A percentile compares a stretch with the other conserved stretches of the same genome.
These are phyloP conservation scores for Amaranthus tricolor DNA, from an alignment of 179 eudicot genomes.

Conservation along the genomic window DNA sequence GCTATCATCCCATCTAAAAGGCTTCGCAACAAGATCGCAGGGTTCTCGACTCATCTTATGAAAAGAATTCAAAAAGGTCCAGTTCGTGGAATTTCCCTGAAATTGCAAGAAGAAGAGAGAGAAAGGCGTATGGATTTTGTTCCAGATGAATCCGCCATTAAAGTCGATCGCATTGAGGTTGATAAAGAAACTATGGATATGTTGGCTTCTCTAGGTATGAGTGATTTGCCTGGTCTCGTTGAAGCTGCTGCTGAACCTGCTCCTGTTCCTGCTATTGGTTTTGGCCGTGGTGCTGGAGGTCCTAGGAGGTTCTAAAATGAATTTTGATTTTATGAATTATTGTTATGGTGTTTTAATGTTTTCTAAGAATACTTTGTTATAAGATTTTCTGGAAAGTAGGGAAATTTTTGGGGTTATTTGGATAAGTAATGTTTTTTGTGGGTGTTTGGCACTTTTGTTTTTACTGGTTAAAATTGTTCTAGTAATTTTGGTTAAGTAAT, in stretches of 20 bases:
- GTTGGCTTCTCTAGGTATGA: conserved; percentile 19
- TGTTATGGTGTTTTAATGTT: too few species aligned
- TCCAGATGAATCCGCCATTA: conserved; percentile 15
- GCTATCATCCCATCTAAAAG: conserved; percentile 23
- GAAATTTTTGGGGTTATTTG: too few species aligned
- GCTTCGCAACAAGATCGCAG: conserved; percentile 22
- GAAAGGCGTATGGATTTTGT: conserved; percentile 18
- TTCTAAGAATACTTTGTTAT: too few species aligned
- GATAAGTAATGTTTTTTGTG: too few species aligned
- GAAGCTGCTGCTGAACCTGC: conserved; percentile 2
- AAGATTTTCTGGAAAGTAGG: too few species aligned
- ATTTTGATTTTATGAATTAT: too few species aligned
- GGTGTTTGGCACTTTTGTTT: too few species aligned
- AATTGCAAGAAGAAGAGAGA: conserved; percentile 17
- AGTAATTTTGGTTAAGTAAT: too few species aligned
- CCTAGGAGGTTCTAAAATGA: conserved; percentile 7
- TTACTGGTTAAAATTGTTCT: too few species aligned
- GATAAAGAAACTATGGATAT: conserved; percentile 18
- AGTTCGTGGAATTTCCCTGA: conserved; percentile 16
- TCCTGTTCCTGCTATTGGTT: not conserved
- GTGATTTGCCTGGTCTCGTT: conserved; percentile 1
- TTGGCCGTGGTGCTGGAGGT: conserved; percentile 16
- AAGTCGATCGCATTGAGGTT: not conserved
- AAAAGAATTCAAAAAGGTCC: conserved; percentile 18
- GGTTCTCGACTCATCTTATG: conserved; percentile 22